Percentiles rank a stretch among this genome's conserved stretches.
These are phyloP conservation scores for Astragalus membranaceus DNA, from an alignment of 306 rosid species.

Conservation along the genomic window DNA sequence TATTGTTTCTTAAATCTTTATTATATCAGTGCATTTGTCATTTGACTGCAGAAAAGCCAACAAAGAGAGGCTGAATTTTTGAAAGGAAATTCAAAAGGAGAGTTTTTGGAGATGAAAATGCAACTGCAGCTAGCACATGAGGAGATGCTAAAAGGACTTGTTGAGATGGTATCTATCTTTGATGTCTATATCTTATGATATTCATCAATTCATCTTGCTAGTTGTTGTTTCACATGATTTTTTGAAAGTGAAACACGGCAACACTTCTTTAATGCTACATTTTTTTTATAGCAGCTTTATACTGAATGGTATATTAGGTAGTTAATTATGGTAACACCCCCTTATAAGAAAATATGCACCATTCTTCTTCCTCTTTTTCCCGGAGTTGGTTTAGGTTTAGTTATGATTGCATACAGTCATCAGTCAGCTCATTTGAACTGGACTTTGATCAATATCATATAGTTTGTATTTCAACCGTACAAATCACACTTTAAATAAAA, in stretches of 20 bases:
- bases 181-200: too few species aligned
- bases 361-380: too few species aligned
- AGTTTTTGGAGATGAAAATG: constrained; percentile 40
- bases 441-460: too few species aligned
- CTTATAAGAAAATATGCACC: too few species aligned
- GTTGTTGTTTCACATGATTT: not conserved
- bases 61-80: constrained; percentile 46
- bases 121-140: constrained; percentile 52
- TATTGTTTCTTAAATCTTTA: not conserved
- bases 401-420: too few species aligned
- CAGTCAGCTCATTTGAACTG: too few species aligned
- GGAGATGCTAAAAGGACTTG: constrained; percentile 62
- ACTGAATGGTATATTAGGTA: too few species aligned
- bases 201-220: not conserved
- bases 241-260: not conserved
- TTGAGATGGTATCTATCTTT: constrained; percentile 90
- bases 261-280: not conserved
- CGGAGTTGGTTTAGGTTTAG: too few species aligned
- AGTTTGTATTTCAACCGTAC: too few species aligned
- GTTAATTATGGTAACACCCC: not conserved
- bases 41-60: constrained; percentile 39
- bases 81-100: constrained; percentile 43
- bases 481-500: too few species aligned
- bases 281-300: not conserved
- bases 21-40: not conserved